Base-by-base conservation (phyloP, 257 asterid genomes). In the Solanum commersonii region DNA sequence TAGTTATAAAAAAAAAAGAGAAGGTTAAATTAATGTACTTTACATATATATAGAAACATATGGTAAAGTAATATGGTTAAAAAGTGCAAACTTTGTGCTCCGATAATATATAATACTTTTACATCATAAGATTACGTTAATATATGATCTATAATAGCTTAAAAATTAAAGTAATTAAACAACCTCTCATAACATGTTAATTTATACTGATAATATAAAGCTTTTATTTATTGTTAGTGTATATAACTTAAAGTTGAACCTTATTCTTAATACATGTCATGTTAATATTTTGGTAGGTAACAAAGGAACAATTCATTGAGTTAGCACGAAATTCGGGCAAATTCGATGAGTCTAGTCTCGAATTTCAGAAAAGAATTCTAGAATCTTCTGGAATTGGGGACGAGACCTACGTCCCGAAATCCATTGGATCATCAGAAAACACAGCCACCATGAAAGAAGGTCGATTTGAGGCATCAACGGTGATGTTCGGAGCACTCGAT, bases 391-490 rank as follows among this genome's bases (percentile, higher is more conserved):
- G 99, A 71, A 91, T 97, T 13, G 99, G 99, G 10, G 94, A 97
- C 40, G 98, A 94, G 70, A 96, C 96, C 25, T 96, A 96, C 84
- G 88, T 94, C 79, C 98, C 99, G 10, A 96, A 89, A 90, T 89
- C 98, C 20, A 91, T 97, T 14, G 92, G 93, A 49, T 93, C 96
- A n/a, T 56, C 93, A 27, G 98, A 89, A 33, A 95, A 93, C 90
- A 94, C 94, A 3, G 94, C 98, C 56, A 96, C 99, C 12, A 97
- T 96, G 99, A 96, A 97, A 82, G 98, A 94, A 67, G 99, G 99
- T 18, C 95, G 99, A 3, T 93, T 92, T 1, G 99, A 97, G 87
- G 99, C 99, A 38, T 90, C 98, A 23, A 65, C 90, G 25, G 98
- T 96, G 4, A 96, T 97, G 90, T 97, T 97, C 87, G 98, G 99